These are phyloP conservation scores for Ogataea allantospora DNA, from an alignment of 805 yeast genomes.

Conservation along the genomic window DNA sequence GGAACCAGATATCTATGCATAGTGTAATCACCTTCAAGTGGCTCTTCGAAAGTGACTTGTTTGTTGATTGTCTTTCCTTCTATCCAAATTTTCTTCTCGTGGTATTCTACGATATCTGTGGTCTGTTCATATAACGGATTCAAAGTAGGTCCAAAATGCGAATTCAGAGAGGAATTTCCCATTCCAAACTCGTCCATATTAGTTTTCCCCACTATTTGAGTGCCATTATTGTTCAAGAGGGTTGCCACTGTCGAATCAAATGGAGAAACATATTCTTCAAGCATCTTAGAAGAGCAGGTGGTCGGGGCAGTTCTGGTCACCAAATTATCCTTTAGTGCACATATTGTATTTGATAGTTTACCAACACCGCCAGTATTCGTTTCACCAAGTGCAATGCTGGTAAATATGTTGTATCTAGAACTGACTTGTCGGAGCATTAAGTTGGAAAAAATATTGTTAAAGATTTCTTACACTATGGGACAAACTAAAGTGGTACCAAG, in stretches of 20 bases:
- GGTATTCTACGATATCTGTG: constrained; percentile 23
- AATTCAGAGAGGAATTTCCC: constrained; percentile 74
- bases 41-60: constrained; percentile 43
- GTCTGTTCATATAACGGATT: constrained; percentile 44
- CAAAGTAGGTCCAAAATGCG: constrained; percentile 53
- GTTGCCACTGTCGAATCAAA: constrained; percentile 73
- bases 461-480: constrained; percentile 1
- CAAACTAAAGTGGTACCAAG: constrained; percentile 25
- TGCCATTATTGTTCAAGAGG: constrained; percentile 52
- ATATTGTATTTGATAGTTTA: constrained; percentile 32
- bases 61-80: constrained; percentile 8
- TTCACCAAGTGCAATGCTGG: constrained; percentile 31
- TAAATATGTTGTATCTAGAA: constrained; percentile 38
- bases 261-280: constrained; percentile 66
- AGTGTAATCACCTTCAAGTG: constrained; percentile 15
- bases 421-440: constrained; percentile 13
- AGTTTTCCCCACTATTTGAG: constrained; percentile 67
- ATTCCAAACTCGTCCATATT: constrained; percentile 97
- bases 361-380: constrained; percentile 11
- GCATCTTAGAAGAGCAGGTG: constrained; percentile 72
- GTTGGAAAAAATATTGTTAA: neutral
- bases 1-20: constrained; percentile 20
- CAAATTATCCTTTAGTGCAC: constrained; percentile 79
- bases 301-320: constrained; percentile 62
- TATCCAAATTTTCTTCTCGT: constrained; percentile 28